Percentiles rank a stretch among this genome's conserved stretches.
phyloP scores from a whole-genome alignment of 2,329 filamentous ascomycete species.

The Pestalotiopsis sp. region DNA sequence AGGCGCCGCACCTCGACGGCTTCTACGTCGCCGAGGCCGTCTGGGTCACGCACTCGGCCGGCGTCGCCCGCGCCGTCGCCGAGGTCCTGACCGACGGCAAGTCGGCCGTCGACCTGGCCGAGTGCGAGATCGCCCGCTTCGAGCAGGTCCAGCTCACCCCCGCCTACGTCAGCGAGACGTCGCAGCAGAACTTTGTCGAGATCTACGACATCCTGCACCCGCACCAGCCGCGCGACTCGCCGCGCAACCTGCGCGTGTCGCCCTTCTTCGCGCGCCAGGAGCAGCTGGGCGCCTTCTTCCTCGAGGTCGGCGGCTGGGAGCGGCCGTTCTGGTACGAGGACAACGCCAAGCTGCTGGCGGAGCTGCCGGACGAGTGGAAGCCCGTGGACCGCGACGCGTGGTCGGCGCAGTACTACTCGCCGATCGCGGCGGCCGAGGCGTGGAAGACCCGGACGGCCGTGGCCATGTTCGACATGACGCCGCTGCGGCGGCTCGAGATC shows the following conservation, averaged over 20 bases:
- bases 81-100: constrained; percentile 59
- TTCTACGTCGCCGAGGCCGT: constrained; percentile 69
- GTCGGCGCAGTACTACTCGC: constrained; percentile 59
- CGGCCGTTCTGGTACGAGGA: constrained; percentile 64
- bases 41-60: constrained; percentile 68
- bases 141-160: constrained; percentile 61
- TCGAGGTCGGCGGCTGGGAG: constrained; percentile 64
- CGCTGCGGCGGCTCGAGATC: constrained; percentile 59
- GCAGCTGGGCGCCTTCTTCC: constrained; percentile 60
- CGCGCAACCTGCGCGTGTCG: constrained; percentile 59
- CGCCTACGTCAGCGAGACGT: constrained; percentile 60
- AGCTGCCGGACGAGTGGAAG: constrained; percentile 55
- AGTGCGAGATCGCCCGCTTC: constrained; percentile 63
- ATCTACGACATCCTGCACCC: constrained; percentile 68
- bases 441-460: constrained; percentile 67
- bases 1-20: constrained; percentile 58
- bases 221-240: constrained; percentile 57
- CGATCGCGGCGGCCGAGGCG: constrained; percentile 61
- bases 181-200: constrained; percentile 63
- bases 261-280: constrained; percentile 58
- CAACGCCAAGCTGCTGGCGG: constrained; percentile 53
- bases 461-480: constrained; percentile 66
- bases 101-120: constrained; percentile 58
- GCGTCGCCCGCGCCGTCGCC: constrained; percentile 62
- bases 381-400: constrained; percentile 60